phyloP scores from a whole-genome alignment of 192 early-diverging fungal species.

The Backusella psychrophila region DNA sequence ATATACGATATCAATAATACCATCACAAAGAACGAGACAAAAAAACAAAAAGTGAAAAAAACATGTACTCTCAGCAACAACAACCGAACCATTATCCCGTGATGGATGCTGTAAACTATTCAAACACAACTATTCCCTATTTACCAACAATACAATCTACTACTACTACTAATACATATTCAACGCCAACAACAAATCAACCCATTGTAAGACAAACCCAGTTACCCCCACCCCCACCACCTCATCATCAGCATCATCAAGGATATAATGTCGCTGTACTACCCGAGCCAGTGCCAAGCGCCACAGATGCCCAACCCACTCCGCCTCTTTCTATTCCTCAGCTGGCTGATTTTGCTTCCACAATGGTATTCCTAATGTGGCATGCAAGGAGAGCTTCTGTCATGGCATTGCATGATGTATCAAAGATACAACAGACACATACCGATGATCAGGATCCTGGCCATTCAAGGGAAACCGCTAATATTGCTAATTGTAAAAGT shows the following conservation, averaged over 20 bases:
- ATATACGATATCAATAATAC: background rate
- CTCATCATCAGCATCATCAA: constrained; percentile 15
- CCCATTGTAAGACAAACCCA: constrained; percentile 10
- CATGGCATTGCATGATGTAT: constrained; percentile 29
- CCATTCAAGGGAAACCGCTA: constrained; percentile 28
- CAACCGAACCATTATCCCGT: constrained; percentile 4
- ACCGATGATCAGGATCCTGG: constrained; percentile 22
- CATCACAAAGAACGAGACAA: background rate
- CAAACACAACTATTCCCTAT: constrained; percentile 4
- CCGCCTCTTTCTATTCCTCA: constrained; percentile 19
- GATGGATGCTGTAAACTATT: constrained; percentile 4
- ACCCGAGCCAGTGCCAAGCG: constrained; percentile 22
- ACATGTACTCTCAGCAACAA: background rate
- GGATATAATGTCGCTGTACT: background rate
- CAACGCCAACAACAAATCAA: background rate
- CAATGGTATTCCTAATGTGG: constrained; percentile 55
- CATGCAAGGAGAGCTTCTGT: constrained; percentile 44
- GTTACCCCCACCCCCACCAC: constrained; percentile 6
- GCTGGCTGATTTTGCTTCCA: constrained; percentile 55
- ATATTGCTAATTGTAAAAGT: constrained; percentile 27
- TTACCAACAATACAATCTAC: background rate
- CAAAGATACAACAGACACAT: constrained; percentile 5
- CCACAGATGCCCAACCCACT: constrained; percentile 16
- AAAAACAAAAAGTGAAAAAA: background rate
- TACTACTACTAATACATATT: constrained; percentile 1